These are phyloP conservation scores for Fomitopsis schrenkii DNA, from an alignment of 1,284 basidiomycete genomes.

Conservation along the genomic window DNA sequence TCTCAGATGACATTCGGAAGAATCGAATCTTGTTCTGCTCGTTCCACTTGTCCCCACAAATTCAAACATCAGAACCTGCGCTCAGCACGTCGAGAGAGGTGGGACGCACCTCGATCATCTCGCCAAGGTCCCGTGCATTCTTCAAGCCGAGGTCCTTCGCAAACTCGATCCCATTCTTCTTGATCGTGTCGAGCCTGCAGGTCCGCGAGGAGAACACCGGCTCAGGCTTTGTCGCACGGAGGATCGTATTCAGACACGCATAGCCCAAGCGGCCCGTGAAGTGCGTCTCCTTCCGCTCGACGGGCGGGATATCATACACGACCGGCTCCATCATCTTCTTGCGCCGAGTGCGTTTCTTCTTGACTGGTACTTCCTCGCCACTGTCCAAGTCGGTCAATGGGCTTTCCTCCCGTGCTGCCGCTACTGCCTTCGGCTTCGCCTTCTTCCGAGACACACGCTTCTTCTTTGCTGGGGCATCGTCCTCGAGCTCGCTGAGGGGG, in stretches of 20 bases:
- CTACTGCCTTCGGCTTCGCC: not conserved
- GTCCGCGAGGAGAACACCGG: conserved; percentile 59
- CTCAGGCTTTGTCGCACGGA: conserved; percentile 67
- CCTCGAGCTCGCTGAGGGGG: not conserved
- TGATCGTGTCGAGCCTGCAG: conserved; percentile 69
- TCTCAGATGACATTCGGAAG: conserved; percentile 82
- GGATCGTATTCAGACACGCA: conserved; percentile 82
- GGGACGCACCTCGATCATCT: conserved; percentile 47
- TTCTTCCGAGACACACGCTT: not conserved
- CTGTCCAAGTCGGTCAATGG: conserved; percentile 19
- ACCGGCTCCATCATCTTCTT: conserved; percentile 50
- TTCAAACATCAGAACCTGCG: not conserved
- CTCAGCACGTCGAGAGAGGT: not conserved
- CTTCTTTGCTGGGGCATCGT: not conserved
- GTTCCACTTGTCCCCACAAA: conserved; percentile 59
- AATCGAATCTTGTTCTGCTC: conserved; percentile 75
- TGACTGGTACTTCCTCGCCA: conserved; percentile 20
- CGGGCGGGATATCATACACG: conserved; percentile 69
- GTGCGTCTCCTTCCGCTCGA: conserved; percentile 55
- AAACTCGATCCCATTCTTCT: conserved; percentile 69
- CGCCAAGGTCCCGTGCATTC: conserved; percentile 70
- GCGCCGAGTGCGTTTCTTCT: conserved; percentile 38
- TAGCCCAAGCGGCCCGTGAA: conserved; percentile 79
- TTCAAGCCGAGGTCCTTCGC: conserved; percentile 75
- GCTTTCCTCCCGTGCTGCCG: conserved; percentile 19